Base-by-base conservation (phyloP, 2,329 filamentous ascomycete species). In the Claviceps spartinae region DNA sequence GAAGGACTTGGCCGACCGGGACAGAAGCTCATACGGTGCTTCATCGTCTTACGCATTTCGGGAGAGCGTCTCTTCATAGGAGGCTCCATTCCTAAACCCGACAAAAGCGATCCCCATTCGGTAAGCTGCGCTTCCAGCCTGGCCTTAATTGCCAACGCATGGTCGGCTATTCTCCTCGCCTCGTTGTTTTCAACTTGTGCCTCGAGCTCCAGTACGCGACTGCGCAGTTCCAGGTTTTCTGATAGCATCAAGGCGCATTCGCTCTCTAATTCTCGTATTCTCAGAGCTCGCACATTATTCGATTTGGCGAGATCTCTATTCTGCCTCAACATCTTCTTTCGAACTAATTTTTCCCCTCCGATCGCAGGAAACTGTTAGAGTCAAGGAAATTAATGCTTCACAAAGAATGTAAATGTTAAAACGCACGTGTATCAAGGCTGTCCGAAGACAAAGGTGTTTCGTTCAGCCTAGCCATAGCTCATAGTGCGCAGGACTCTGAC, bases 301-400 rank as follows among this genome's bases (percentile, higher is more conserved):
- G 77, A 80, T 64, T 83, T 82, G 56, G 86, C 86, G 57, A 93
- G 84, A 62, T 93, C 87, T 67, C 86, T 79, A 65, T 94, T 94
- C 65, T 93, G 88, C 51, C 87, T 79, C 61, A 90, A 73, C 63
- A 90, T 88, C 64, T 85, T 83, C 62, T 84, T 79, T 65, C 87
- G 86, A 54, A 91, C 86, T 90, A 7, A 4, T 18, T n/a, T 5
- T 2, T 2, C 26, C n/a, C n/a, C 8, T 5, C 16, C 8, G 18
- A 20, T 11, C 34, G 6, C 6, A 34, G 30, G 26, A 9, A 8
- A 30, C 5, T 38, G 42, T 50, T 38, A 50, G 42, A 20, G 13
- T 16, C 14, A 3, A 9, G 11, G 6, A 18, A 22, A 14, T 2
- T 4, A 5, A 7, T 30, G 16, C 22, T 38, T 5, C 16, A 34